These are phyloP conservation scores for Boletus sp. DNA, from an alignment of 1,284 basidiomycete species.

Conservation along the genomic window DNA sequence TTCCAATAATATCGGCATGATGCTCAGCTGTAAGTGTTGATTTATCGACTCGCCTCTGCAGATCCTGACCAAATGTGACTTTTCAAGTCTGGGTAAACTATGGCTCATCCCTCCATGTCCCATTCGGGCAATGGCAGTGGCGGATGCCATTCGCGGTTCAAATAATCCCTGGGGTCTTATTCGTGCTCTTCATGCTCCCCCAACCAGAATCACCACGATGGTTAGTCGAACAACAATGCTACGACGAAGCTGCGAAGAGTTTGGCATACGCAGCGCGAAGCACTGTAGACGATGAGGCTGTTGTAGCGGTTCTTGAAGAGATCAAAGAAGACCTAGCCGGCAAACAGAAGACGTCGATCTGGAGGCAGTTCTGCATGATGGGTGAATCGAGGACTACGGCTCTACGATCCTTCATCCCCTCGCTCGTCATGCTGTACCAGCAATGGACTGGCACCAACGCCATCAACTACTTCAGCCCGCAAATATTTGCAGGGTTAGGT, in stretches of 20 bases:
- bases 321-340: constrained; percentile 49
- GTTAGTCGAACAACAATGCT: constrained; percentile 51
- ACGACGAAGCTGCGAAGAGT: constrained; percentile 47
- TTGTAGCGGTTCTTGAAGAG: constrained; percentile 46
- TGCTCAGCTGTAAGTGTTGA: constrained; percentile 45
- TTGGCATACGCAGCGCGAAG: constrained; percentile 45
- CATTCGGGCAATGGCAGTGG: constrained; percentile 45
- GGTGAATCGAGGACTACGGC: constrained; percentile 41
- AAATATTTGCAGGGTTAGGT: constrained; percentile 52
- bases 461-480: constrained; percentile 53
- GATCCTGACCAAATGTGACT: constrained; percentile 2
- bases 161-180: constrained; percentile 49
- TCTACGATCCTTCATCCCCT: constrained; percentile 49
- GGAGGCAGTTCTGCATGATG: constrained; percentile 42
- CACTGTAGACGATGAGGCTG: constrained; percentile 37
- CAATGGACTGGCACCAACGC: constrained; percentile 61
- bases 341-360: constrained; percentile 36
- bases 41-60: not conserved
- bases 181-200: constrained; percentile 45
- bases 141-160: constrained; percentile 54
- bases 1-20: constrained; percentile 45
- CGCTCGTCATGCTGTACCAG: constrained; percentile 52
- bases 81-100: constrained; percentile 48
- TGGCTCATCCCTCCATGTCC: constrained; percentile 35
- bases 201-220: constrained; percentile 61